A percentile compares a stretch with the other conserved stretches of the same genome.
Evolutionary conservation across 352 stramenopile genomes (phyloP).

Genomic region (Phytophthora europaea): DNA sequence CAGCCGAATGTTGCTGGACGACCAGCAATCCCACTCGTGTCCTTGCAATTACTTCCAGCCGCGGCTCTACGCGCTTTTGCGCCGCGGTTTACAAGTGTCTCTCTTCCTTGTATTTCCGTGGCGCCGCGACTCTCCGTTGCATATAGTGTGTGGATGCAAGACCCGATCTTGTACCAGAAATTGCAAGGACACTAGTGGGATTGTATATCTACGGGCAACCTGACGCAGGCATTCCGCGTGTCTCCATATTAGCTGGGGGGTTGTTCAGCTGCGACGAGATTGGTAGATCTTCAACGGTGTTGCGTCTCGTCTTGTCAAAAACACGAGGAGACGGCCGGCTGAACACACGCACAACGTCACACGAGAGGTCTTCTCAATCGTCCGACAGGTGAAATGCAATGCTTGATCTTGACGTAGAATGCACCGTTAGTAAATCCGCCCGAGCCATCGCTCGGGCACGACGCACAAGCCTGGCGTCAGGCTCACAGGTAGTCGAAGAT

Average conservation of each 20-base stretch:
- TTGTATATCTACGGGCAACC: neutral
- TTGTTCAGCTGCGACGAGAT: neutral
- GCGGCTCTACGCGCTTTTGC: neutral
- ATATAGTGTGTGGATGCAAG: conserved; percentile 7
- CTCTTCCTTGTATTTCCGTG: neutral
- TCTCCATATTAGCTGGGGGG: neutral
- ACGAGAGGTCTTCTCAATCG: neutral
- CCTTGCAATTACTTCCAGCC: too few species aligned
- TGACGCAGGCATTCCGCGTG: neutral
- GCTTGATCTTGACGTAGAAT: neutral
- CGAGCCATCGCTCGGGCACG: neutral
- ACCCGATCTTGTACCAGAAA: conserved; percentile 3
- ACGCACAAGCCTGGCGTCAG: neutral
- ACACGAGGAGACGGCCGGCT: neutral
- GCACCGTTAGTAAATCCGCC: neutral
- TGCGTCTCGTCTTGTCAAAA: neutral
- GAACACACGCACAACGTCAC: conserved; percentile 1
- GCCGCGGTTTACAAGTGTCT: neutral
- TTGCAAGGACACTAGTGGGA: neutral
- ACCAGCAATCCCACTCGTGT: too few species aligned
- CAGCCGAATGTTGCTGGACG: too few species aligned
- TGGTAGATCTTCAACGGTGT: neutral
- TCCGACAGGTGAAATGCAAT: neutral
- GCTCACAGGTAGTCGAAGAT: neutral
- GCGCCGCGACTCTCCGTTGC: neutral